Conservation (phyloP, 2,329 filamentous ascomycete genomes). For the Phyllosticta paracitricarpa region DNA sequence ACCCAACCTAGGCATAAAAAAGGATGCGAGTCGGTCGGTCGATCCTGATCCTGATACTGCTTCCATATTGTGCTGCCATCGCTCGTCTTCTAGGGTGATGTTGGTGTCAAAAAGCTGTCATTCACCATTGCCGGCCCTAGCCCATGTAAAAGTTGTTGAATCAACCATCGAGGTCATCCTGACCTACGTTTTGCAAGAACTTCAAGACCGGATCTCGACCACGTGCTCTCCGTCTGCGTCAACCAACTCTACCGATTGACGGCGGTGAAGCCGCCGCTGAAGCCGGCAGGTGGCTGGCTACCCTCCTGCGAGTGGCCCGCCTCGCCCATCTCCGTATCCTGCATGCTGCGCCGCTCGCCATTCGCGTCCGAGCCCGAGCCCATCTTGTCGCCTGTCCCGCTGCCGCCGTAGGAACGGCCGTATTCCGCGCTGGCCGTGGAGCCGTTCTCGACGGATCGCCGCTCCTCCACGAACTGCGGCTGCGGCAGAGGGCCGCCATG, state of each 20-base stretch:
- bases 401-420: slow-evolving; percentile 13
- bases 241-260: slow-evolving; percentile 24
- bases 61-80: too few species aligned
- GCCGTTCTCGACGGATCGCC: slow-evolving; percentile 13
- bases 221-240: too few species aligned
- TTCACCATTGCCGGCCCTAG: too few species aligned
- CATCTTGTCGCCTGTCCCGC: slow-evolving; percentile 9
- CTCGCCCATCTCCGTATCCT: slow-evolving; percentile 31
- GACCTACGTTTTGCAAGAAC: too few species aligned
- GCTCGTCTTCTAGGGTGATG: too few species aligned
- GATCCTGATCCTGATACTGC: too few species aligned
- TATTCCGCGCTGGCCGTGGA: slow-evolving; percentile 20
- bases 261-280: slow-evolving; percentile 23
- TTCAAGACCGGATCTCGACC: neutral
- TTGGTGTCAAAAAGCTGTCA: too few species aligned
- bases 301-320: slow-evolving; percentile 11
- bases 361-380: slow-evolving; percentile 19
- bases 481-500: slow-evolving; percentile 12
- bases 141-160: neutral
- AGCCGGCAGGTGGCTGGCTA: neutral
- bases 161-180: too few species aligned
- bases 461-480: slow-evolving; percentile 12
- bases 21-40: too few species aligned
- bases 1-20: too few species aligned
- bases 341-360: slow-evolving; percentile 18